phyloP scores from a whole-genome alignment of 1,284 basidiomycete species.

The Cryptococcus sp. region DNA sequence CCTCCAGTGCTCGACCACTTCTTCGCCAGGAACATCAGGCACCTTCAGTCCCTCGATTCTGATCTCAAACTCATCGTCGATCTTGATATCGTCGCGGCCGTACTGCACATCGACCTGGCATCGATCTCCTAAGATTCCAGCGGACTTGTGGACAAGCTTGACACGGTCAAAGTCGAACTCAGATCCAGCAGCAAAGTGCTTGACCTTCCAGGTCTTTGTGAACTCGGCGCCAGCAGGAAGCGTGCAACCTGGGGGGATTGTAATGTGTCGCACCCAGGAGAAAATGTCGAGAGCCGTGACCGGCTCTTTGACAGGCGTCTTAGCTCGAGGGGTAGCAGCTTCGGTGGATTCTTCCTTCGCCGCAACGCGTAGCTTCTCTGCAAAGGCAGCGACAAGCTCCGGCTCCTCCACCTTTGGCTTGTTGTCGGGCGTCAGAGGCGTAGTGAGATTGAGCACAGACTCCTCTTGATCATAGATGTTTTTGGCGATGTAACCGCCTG shows the following conservation, averaged over 20 bases:
- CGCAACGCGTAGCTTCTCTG: background rate
- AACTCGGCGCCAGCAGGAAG: conserved; percentile 47
- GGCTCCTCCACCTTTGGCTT: conserved; percentile 14
- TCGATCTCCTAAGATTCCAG: conserved; percentile 20
- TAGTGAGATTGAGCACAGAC: conserved; percentile 13
- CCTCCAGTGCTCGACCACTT: conserved; percentile 45
- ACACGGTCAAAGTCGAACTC: conserved; percentile 42
- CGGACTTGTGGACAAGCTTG: conserved; percentile 34
- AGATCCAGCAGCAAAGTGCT: conserved; percentile 43
- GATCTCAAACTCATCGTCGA: conserved; percentile 40
- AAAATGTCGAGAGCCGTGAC: conserved; percentile 44
- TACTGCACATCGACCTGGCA: conserved; percentile 24
- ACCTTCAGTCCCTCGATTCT: conserved; percentile 41
- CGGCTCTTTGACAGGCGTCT: conserved; percentile 19
- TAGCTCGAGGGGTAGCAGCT: background rate
- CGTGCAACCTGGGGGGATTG: conserved; percentile 39
- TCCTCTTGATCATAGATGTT: conserved; percentile 21
- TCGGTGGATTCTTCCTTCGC: background rate
- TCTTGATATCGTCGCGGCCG: conserved; percentile 28
- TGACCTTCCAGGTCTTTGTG: conserved; percentile 49
- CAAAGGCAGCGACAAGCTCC: background rate
- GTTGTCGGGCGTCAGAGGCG: conserved; percentile 26
- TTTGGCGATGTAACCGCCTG: conserved; percentile 20
- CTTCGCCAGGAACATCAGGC: conserved; percentile 37
- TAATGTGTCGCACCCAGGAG: conserved; percentile 46